A percentile compares a stretch with the other conserved stretches of the same genome.
These are phyloP conservation scores for Ogataea nonfermentans DNA, from an alignment of 805 yeast genomes.

Conservation along the genomic window DNA sequence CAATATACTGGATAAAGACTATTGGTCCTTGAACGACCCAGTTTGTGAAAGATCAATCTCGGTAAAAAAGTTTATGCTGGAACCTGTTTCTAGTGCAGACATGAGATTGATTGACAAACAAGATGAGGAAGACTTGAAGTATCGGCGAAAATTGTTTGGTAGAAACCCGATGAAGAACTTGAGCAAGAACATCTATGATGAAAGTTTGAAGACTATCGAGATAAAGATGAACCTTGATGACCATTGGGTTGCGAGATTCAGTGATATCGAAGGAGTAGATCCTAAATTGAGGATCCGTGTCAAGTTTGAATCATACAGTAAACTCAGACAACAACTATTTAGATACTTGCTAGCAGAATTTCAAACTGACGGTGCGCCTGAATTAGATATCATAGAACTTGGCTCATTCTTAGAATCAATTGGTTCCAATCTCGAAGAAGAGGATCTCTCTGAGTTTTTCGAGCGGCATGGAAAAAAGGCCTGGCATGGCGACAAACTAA, in stretches of 20 bases:
- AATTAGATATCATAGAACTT: conserved; percentile 58
- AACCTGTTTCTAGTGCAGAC: conserved; percentile 10
- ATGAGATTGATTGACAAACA: conserved; percentile 14
- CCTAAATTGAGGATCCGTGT: conserved; percentile 62
- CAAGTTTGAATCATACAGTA: conserved; percentile 64
- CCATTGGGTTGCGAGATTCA: conserved; percentile 33
- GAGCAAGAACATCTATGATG: conserved; percentile 37
- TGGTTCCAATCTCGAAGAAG: conserved; percentile 55
- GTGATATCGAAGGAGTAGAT: conserved; percentile 37
- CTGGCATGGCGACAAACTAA: conserved; percentile 55
- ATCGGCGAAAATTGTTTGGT: conserved; percentile 22
- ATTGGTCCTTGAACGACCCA: conserved; percentile 76
- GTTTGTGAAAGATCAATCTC: conserved; percentile 68
- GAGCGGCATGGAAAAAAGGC: conserved; percentile 42
- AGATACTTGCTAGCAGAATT: conserved; percentile 46
- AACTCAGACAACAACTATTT: conserved; percentile 71
- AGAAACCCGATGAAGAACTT: conserved; percentile 33
- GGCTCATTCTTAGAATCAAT: conserved; percentile 61
- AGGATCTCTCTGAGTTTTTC: conserved; percentile 54
- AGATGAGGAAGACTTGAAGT: conserved; percentile 13
- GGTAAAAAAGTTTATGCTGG: conserved; percentile 37
- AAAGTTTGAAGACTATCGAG: conserved; percentile 42
- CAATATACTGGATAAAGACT: conserved; percentile 80
- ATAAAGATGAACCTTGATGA: conserved; percentile 30
- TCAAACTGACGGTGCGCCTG: conserved; percentile 46